Conservation (phyloP, 202 grass and related monocot species). For the Panicum hallii region DNA sequence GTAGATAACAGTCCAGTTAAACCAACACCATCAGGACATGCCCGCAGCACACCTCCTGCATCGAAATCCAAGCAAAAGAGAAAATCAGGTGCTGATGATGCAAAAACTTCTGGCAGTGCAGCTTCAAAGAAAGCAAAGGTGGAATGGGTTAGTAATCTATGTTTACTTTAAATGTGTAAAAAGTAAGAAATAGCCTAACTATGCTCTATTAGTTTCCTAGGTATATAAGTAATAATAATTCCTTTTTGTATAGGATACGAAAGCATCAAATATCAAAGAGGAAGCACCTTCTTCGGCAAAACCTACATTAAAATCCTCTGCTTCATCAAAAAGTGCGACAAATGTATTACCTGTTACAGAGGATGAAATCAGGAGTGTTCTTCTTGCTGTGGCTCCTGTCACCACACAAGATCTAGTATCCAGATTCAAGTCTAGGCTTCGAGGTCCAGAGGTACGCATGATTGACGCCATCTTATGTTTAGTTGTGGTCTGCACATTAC, state of each 20-base stretch:
- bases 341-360: slow-evolving; percentile 84
- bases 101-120: slow-evolving; percentile 56
- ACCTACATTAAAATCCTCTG: slow-evolving; percentile 56
- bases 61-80: slow-evolving; percentile 94
- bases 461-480: slow-evolving; percentile 14
- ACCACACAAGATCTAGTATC: slow-evolving; percentile 93
- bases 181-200: background rate
- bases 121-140: slow-evolving; percentile 85
- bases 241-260: slow-evolving; percentile 53
- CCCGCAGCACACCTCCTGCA: slow-evolving; percentile 68
- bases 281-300: slow-evolving; percentile 65
- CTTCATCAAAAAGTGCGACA: slow-evolving; percentile 48
- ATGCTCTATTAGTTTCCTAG: slow-evolving; percentile 15
- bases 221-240: slow-evolving; percentile 9
- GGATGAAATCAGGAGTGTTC: slow-evolving; percentile 92
- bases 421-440: slow-evolving; percentile 92
- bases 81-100: slow-evolving; percentile 76
- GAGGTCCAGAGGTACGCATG: slow-evolving; percentile 68
- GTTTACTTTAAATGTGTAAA: slow-evolving; percentile 15
- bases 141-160: slow-evolving; percentile 74
- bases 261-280: slow-evolving; percentile 66
- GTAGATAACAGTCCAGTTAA: slow-evolving; percentile 73
- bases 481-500: background rate
- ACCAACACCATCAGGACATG: slow-evolving; percentile 58
- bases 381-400: slow-evolving; percentile 71